A percentile compares a stretch with the other conserved stretches of the same genome.
These are phyloP conservation scores for Alternaria panax DNA, from an alignment of 2,329 filamentous ascomycete genomes.

Conservation along the genomic window DNA sequence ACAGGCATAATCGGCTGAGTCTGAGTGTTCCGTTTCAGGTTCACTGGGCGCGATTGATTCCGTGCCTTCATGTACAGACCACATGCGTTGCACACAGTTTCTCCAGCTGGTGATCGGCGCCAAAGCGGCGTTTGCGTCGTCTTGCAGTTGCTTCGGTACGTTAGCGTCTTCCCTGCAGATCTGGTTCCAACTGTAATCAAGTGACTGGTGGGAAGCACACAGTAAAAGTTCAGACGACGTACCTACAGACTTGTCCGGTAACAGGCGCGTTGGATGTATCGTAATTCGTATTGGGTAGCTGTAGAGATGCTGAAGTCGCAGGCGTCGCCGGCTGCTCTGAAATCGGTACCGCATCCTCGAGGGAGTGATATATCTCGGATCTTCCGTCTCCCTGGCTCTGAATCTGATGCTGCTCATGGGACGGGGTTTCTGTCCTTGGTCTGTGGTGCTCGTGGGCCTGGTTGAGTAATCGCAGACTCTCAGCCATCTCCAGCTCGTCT, in stretches of 20 bases:
- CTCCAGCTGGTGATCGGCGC: constrained; percentile 89
- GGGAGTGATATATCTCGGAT: constrained; percentile 50
- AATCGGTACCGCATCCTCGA: constrained; percentile 49
- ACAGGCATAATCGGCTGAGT: constrained; percentile 36
- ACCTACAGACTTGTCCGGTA: constrained; percentile 76
- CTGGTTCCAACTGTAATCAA: constrained; percentile 9
- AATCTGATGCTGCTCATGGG: constrained; percentile 28
- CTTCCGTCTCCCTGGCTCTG: constrained; percentile 30
- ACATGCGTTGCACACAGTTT: constrained; percentile 97
- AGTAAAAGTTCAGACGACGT: constrained; percentile 37
- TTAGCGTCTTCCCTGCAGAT: constrained; percentile 23
- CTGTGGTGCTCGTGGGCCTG: constrained; percentile 51
- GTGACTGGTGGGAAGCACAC: constrained; percentile 1
- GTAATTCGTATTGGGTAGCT: constrained; percentile 24
- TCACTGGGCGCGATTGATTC: constrained; percentile 89
- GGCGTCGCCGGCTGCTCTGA: constrained; percentile 33
- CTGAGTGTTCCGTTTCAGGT: constrained; percentile 77
- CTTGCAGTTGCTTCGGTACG: constrained; percentile 78
- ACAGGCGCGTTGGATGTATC: constrained; percentile 49
- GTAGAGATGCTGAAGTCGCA: constrained; percentile 28
- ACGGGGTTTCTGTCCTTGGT: constrained; percentile 24
- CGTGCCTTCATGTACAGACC: constrained; percentile 93
- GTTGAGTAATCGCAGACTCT: constrained; percentile 54
- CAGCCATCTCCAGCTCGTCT: constrained; percentile 60
- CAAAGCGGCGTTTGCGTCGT: constrained; percentile 94